Evolutionary conservation across 306 rosid species (phyloP).

Genomic region (Crataegus laevigata): DNA sequence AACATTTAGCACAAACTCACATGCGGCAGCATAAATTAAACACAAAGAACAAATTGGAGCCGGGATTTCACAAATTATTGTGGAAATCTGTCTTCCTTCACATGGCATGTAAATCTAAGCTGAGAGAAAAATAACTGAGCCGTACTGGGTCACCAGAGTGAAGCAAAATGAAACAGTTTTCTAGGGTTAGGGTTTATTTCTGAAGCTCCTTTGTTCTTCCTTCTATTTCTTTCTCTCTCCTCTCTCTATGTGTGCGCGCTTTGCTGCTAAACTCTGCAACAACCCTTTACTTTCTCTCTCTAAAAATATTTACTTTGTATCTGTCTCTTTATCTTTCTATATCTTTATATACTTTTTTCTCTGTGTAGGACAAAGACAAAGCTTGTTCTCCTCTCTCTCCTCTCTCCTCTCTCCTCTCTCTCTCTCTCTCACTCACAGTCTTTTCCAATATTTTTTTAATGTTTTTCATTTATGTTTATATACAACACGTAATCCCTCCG

Average conservation of each 20-base stretch:
- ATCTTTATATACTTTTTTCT: slow-evolving; percentile 22
- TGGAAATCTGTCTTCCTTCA: background rate
- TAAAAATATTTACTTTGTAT: slow-evolving; percentile 12
- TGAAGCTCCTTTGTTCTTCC: background rate
- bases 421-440: background rate
- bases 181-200: slow-evolving; percentile 29
- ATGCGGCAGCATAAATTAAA: background rate
- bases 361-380: slow-evolving; percentile 27
- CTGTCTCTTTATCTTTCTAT: slow-evolving; percentile 2
- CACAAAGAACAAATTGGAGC: background rate
- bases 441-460: background rate
- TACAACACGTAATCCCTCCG: background rate
- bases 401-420: background rate
- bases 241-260: slow-evolving; percentile 1
- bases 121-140: background rate
- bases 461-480: background rate
- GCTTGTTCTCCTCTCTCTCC: slow-evolving; percentile 1
- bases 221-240: slow-evolving; percentile 1
- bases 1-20: background rate
- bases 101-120: background rate
- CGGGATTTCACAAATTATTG: background rate
- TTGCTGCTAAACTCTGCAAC: slow-evolving; percentile 25
- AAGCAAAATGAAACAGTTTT: slow-evolving; percentile 8
- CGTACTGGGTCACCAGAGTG: background rate
- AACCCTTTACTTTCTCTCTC: slow-evolving; percentile 20